Base-by-base conservation (phyloP, 2,329 filamentous ascomycete genomes). In the Drechslerella stenobrocha region DNA sequence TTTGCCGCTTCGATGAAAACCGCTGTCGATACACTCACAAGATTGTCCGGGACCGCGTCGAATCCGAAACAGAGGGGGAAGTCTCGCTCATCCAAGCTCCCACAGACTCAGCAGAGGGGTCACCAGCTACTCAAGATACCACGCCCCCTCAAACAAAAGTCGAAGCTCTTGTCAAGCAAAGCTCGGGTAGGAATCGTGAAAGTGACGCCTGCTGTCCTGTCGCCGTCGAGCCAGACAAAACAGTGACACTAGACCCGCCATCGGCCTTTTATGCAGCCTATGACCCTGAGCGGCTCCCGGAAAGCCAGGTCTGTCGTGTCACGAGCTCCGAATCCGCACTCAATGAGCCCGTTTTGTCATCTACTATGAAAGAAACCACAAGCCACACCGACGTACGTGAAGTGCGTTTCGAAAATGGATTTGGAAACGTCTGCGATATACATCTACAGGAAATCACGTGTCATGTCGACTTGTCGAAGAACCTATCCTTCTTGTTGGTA, bases 21-120 rank as follows among this genome's bases (percentile, higher is more conserved):
- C 45, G 35, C 2, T 64, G 59, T 18, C 15, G 45, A 11, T 64
- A 56, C n/a, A 52, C 23, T 22, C 59, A 64, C 24, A 52, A 22
- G 2, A 23, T 53, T 15, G 6, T 11, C 3, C 34, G n/a, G 13
- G 13, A 18, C 9, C 18, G 5, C 6, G 50, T 37, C 18, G 24
- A 53, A 5, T 22, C 42, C 5, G 7, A 22, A 15, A 24, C 30
- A 18, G 34, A 53, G 15, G 34, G 44, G 35, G 34, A 9, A 13
- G 9, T 18, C 6, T 50, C 46, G 35, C 23, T 20, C 5, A 44
- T 26, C 34, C 22, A 42, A 32, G 18, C 7, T 18, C 40, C 32
- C 18, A 9, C n/a, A 2, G n/a, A 40, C 8, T 58, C 53, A 5
- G 23, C 24, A 7, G 22, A 58, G 32, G 32, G 9, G 22, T 50